Base-by-base conservation (phyloP, 23 red algal species). In the Chondrus crispus region DNA sequence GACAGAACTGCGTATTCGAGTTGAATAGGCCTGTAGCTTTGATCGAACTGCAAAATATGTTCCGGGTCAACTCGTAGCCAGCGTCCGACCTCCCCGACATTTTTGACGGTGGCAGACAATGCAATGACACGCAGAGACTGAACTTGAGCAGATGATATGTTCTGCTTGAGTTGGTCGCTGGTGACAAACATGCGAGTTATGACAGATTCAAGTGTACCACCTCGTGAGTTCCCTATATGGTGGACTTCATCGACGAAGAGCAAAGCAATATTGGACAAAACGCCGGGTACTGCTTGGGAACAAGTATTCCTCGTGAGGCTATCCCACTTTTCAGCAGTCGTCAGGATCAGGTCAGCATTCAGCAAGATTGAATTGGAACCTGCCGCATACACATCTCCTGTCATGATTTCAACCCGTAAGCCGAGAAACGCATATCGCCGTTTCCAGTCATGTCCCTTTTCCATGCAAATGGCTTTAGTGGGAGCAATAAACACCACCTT, bases 161-260 rank as follows among this genome's bases (percentile, higher is more conserved):
- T 46, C 7, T 19, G 32, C 26, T 20, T 19, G 8, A 40, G 29
- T 14, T 48, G 46, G n/a, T 85, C 57, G 19, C 42, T 62, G 10
- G 88, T 32, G 24, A 89, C 41, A 14, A 87, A 35, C 85, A 95
- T 95, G 44, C 93, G 35, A n/a, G 93, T 85, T 46, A 95, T 68
- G 24, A 95, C 85, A 18, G 93, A 87, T 40, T 95, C 93, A n/a
- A 92, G 30, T 3, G 87, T 63, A 57, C 52, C 13, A 66, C 93
- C 93, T 35, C 93, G 87, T 62, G 46, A 14, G 16, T 95, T 87
- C 24, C 78, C 81, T 51, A 95, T 50, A 29, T 76, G 77, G 36
- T 95, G 93, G n/a, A 95, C 85, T 82, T 95, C 93, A 88, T 95
- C 93, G 5, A 95, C 20, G 52, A 95, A 38, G 13, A 95, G 52